Evolutionary conservation across 768 basidiomycete species (phyloP), one percentile per base, ranked within the genome.

Genomic region (Hypsizygus marmoreus): DNA sequence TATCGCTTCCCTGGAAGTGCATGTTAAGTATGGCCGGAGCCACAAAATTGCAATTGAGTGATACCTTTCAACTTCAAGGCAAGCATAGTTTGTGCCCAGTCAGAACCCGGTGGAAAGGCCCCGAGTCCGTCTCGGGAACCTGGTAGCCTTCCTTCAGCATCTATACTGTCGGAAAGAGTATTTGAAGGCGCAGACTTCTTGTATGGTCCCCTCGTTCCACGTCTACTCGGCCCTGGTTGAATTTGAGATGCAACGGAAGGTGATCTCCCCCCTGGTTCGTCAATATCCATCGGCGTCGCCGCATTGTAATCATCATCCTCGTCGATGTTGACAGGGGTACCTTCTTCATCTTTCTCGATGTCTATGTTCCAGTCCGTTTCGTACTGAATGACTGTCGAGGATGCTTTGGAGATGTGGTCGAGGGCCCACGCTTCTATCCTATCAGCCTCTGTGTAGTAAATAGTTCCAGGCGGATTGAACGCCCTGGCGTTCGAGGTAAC

Each of bases 331-430:
- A 72, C 61, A 8, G 65, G 55, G 1, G 56, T 58, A 3, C 68
- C 67, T 31, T 77, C 77, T 47, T 80, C 85, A 30, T 86, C 87
- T 26, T 76, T 78, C 56, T 88, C 88, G 7, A 86, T 70, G 41
- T 91, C 88, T 46, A 90, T 84, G 54, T 87, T 89, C 88, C 88
- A 90, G 60, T 89, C 85, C 1, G 84, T 81, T 67, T 90, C 88
- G 59, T 84, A 86, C 45, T 90, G 87, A 46, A 90, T 88, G 31
- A 90, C 88, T 12, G 81, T 86, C 0, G 79, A 69, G 2, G 86
- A 73, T 0, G 84, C 85, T 51, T 82, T 84, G 35, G 76, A 60
- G 55, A 91, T 88, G 52, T 87, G 86, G 6, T 91, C 87, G 11
- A 87, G 69, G 1, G 79, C 86, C 79, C 80, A 91, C 0, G 61